Percentiles rank a stretch among this genome's conserved stretches.
These are phyloP conservation scores for Cercospora sp. DNA, from an alignment of 2,329 filamentous ascomycete species.

Conservation along the genomic window DNA sequence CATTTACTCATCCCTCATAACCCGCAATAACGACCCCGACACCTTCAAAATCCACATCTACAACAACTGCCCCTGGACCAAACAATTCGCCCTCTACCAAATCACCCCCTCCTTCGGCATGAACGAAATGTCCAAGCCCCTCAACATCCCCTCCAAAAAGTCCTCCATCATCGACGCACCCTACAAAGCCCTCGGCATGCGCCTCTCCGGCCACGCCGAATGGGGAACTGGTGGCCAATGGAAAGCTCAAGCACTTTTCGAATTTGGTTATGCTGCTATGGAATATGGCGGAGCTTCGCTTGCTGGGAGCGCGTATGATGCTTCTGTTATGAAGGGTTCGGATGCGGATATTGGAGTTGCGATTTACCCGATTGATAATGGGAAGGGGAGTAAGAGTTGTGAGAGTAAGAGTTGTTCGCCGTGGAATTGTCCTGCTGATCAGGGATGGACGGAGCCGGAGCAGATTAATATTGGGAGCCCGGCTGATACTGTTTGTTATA, in stretches of 20 bases:
- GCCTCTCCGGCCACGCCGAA: constrained; percentile 34
- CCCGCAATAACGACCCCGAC: not conserved
- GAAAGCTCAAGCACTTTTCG: constrained; percentile 33
- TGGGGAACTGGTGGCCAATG: constrained; percentile 32
- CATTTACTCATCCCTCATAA: not conserved
- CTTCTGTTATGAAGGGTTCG: constrained; percentile 32
- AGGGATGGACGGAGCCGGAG: constrained; percentile 34
- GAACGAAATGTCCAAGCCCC: constrained; percentile 26
- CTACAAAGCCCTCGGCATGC: constrained; percentile 33
- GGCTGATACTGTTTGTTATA: constrained; percentile 37
- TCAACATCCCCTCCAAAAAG: constrained; percentile 24
- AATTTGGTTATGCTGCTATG: constrained; percentile 34
- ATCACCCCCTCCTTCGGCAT: constrained; percentile 30
- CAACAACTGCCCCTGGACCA: constrained; percentile 33
- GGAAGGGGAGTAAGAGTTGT: constrained; percentile 27
- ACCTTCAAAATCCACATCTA: constrained; percentile 33
- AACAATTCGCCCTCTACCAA: constrained; percentile 34
- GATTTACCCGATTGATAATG: constrained; percentile 27
- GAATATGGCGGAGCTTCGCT: constrained; percentile 13
- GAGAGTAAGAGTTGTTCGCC: constrained; percentile 31
- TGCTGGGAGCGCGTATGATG: constrained; percentile 33
- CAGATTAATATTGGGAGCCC: constrained; percentile 30
- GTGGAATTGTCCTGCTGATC: constrained; percentile 23
- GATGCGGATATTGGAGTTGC: constrained; percentile 31
- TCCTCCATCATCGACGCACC: constrained; percentile 25